Evolutionary conservation across 2,329 filamentous ascomycete species (phyloP), one percentile per base, ranked within the genome.

Genomic region (Stachybotrys chlorohalonatus): DNA sequence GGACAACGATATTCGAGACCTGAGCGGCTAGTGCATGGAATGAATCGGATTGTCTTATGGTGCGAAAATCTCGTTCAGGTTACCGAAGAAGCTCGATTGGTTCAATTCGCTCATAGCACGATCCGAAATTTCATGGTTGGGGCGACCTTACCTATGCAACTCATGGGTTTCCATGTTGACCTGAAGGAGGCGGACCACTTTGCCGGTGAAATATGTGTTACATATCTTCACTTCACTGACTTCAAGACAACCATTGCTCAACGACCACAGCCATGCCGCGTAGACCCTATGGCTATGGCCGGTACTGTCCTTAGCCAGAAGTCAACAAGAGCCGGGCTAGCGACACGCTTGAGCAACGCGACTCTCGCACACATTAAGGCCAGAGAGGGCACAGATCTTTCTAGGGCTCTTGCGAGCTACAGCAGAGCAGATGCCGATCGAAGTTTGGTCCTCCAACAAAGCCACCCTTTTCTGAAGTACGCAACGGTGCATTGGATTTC

Each of bases 31-130:
- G 55, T 58, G 31, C 71, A 68, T 32, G 57, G 64, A 11, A 63
- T 70, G 2, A 42, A 63, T 1, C 60, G 56, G 6, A 58, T 72
- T 32, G 51, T 59, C 6, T 47, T 58, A 2, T 72, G 68, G 63
- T 70, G 67, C 53, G 64, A 64, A 36, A 70, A 69, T 53, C 58
- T 73, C 1, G 55, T 73, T 5, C 54, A 63, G 7, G 51, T 69
- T 13, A 66, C 70, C 31, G 68, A 71, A 42, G 36, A 42, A 36
- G 64, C 60, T 9, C 47, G 59, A 7, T 56, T 58, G 11, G 65
- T 72, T 17, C 67, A 66, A 50, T 71, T 73, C 53, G 59, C 65
- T 39, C 70, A 73, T 54, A 60, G 60, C 6, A 66, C 64, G 4
- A 62, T 74, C 30, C 59, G 56, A 49, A 54, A 68, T n/a, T 70